Evolutionary conservation across 2,329 filamentous ascomycete genomes (phyloP), one percentile per base, ranked within the genome.

Genomic region (Colletotrichum abscissum): DNA sequence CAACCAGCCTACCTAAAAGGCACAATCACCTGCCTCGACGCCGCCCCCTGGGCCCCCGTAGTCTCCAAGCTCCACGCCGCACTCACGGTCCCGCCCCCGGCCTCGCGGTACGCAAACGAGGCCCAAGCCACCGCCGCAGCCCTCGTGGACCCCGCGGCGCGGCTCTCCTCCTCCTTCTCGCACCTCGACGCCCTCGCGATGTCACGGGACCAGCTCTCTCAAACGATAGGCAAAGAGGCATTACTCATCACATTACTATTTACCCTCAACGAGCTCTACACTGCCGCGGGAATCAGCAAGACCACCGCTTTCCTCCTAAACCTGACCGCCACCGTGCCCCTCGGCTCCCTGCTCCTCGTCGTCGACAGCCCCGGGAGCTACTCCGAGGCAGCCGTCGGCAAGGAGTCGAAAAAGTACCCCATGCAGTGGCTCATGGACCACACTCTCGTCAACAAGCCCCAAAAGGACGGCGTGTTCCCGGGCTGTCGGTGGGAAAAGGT

Each of bases 361-460:
- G 92, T 98, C 4, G 96, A 99, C 81, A 98, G 95, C 77, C 95
- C 97, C 0, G 97, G 97, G 1, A 97, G 93, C 82, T 98, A 98
- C 82, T 97, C 95, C 0, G 94, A 95, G 70, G 89, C 97, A 4
- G 90, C 89, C 0, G 82, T 98, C 0, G 92, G 92, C 4, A 88
- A 87, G 74, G 85, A 87, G 58, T 83, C 84, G 78, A 89, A 89
- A 75, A 91, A 89, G 74, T 98, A 98, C 80, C 96, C 96, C 0
- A 98, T 98, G 95, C 92, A 94, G 78, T 98, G 95, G 92, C 85
- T 99, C 19, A 86, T 99, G 2, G 93, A 98, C 78, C 93, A 97
- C 79, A 93, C 94, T 2, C 83, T 99, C 24, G 81, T 94, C 14
- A 73, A 49, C 6, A 80, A 87, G 55, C 81, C 77, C 49, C 76